Base-by-base conservation (phyloP, 2,329 filamentous ascomycete species). In the Coniella vitis region DNA sequence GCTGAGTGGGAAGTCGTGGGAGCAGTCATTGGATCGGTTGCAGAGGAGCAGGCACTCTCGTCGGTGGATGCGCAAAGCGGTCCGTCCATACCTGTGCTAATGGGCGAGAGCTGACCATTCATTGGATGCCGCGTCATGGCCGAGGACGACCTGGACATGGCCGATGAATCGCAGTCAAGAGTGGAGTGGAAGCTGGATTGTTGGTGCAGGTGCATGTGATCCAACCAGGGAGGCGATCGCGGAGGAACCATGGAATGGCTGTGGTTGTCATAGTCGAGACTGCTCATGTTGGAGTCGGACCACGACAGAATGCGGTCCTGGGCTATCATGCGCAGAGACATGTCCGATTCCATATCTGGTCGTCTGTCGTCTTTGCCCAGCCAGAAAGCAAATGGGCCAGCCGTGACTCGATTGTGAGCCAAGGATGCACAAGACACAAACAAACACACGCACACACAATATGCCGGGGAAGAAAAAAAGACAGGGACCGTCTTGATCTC, bases 31-130 rank as follows among this genome's bases (percentile, higher is more conserved):
- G 62, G 63, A 25, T 69, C 64, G 39, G 69, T 61, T 12, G 56
- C 58, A 38, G 56, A 65, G 48, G 58, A 51, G 34, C 54, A 58
- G 40, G 48, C 49, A 34, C 59, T 58, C 48, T 48, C 53, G 38
- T 57, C 55, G 39, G 52, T 49, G 13, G 38, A 38, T 20, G 54
- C 48, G 7, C 51, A 52, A 12, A 58, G 25, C 7, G 62, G 48
- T 32, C 68, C 62, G 37, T 76, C 72, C 60, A 75, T 67, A 53
- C 68, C 70, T 50, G 71, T 71, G 61, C 75, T 79, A 56, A 74
- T 67, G 36, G 76, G 76, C 34, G 76, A 79, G 48, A 78, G 61
- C 56, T 76, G 76, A 38, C 73, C 71, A 12, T 68, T 67, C 32
- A 68, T 69, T 21, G 58, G 53, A 22, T 62, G 58, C 42, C 58